Conservation (phyloP, 257 asterid species). For the Ballota nigra region DNA sequence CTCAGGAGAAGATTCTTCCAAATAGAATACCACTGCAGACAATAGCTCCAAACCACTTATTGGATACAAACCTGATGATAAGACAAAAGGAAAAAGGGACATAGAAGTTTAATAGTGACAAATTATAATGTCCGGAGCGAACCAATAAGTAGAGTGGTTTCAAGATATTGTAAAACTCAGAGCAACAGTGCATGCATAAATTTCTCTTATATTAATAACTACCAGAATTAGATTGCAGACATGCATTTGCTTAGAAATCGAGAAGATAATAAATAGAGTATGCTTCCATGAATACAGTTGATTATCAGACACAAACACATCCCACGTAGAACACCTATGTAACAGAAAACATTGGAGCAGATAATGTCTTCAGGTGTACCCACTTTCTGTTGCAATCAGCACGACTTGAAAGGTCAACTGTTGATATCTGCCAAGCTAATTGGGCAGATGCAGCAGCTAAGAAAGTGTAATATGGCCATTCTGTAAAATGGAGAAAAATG, state of each 20-base stretch:
- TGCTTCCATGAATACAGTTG: background rate
- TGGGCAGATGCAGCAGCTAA: conserved; percentile 64
- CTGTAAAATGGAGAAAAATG: conserved; percentile 30
- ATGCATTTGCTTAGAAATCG: background rate
- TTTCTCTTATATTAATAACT: background rate
- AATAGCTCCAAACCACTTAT: conserved; percentile 85
- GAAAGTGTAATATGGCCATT: conserved; percentile 68
- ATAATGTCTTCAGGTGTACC: conserved; percentile 21
- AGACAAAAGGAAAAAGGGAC: background rate
- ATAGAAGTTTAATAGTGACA: background rate
- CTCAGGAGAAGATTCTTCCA: conserved; percentile 54
- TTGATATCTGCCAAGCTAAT: conserved; percentile 80
- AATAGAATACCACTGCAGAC: conserved; percentile 62
- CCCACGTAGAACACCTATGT: background rate
- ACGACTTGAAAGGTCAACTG: conserved; percentile 66
- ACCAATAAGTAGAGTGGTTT: background rate
- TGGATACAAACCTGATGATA: conserved; percentile 68
- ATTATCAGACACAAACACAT: background rate
- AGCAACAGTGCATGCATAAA: background rate
- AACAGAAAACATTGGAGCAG: background rate
- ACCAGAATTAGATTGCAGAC: background rate
- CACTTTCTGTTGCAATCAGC: conserved; percentile 80
- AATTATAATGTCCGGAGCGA: background rate
- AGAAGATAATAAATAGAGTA: background rate
- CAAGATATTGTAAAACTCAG: background rate